These are phyloP conservation scores for Clarireedia hainanense DNA, from an alignment of 2,329 filamentous ascomycete species.

Conservation along the genomic window DNA sequence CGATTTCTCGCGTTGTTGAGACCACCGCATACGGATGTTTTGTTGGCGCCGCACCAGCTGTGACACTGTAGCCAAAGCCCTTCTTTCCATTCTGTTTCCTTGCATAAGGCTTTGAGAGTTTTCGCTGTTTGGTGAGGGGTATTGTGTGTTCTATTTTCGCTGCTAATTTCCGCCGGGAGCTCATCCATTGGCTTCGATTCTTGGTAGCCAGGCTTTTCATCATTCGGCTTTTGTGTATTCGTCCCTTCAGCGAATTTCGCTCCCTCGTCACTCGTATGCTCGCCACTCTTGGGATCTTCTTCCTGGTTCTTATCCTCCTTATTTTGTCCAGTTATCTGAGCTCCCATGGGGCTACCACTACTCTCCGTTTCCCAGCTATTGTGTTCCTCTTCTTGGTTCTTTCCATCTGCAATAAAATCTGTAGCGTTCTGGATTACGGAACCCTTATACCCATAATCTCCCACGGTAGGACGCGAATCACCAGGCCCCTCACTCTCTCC, in stretches of 20 bases:
- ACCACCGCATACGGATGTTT: constrained; percentile 16
- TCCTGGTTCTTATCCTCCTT: background rate
- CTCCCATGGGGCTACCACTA: background rate
- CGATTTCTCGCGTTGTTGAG: constrained; percentile 21
- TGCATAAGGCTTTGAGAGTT: constrained; percentile 9
- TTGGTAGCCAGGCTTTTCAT: too few relatives aligned
- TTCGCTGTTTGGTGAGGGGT: background rate
- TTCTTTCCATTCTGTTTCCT: constrained; percentile 13
- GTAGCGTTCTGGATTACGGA: background rate
- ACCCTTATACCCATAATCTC: background rate
- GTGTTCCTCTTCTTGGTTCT: background rate
- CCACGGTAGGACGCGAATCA: background rate
- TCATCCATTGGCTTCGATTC: background rate
- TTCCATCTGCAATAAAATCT: background rate
- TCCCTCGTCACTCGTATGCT: background rate
- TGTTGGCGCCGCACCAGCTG: constrained; percentile 11
- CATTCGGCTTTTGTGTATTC: too few relatives aligned
- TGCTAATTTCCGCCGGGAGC: background rate
- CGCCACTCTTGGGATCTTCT: background rate
- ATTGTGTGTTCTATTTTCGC: background rate
- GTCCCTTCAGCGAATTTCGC: too few relatives aligned
- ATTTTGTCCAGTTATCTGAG: background rate
- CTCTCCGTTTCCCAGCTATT: background rate
- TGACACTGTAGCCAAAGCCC: constrained; percentile 23
- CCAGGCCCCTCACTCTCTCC: background rate